Base-by-base conservation (phyloP, 2,329 filamentous ascomycete species). In the Penicillium sp. region DNA sequence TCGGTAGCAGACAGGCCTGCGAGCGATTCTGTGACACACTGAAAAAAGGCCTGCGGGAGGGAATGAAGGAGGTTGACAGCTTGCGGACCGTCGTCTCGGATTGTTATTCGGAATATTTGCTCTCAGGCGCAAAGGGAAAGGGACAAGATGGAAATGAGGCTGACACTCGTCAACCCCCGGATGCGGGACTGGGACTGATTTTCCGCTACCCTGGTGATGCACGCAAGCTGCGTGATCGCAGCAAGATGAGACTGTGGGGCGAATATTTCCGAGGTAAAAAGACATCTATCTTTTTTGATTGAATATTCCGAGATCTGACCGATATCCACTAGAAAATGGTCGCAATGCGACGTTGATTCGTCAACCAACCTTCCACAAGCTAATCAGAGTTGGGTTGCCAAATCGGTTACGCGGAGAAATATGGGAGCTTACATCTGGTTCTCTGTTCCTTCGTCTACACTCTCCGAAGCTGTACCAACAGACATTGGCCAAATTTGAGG, bases 161-260 rank as follows among this genome's bases (percentile, higher is more conserved):
- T 0, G 67, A 73, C 33, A 62, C 61, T 29, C 72, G 74, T 54
- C 82, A 84, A 54, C 85, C 89, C 15, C 93, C 94, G n/a, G 93
- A 99, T 76, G 94, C 93, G 23, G 94, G 94, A 1, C 80, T 99
- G 37, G 94, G 94, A 37, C 90, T 95, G 84, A 76, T 95, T 15
- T 99, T 97, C 76, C 87, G 89, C 69, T 99, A 99, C 71, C 94
- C 94, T 1, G 94, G 94, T 56, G 95, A 99, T 77, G 86, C 93
- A 38, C 90, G 93, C 71, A 97, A 97, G 77, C 82, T 97, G 59
- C 85, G 94, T 66, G 94, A 99, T 74, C 85, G 92, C 57, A 96
- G 93, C 71, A 99, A 99, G 80, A 97, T 99, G 89, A 85, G 94
- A 46, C 78, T 99, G 41, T 99, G 94, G 94, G 91, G 90, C 57